phyloP scores from a whole-genome alignment of 331 rosid species.

The Telfairia occidentalis region DNA sequence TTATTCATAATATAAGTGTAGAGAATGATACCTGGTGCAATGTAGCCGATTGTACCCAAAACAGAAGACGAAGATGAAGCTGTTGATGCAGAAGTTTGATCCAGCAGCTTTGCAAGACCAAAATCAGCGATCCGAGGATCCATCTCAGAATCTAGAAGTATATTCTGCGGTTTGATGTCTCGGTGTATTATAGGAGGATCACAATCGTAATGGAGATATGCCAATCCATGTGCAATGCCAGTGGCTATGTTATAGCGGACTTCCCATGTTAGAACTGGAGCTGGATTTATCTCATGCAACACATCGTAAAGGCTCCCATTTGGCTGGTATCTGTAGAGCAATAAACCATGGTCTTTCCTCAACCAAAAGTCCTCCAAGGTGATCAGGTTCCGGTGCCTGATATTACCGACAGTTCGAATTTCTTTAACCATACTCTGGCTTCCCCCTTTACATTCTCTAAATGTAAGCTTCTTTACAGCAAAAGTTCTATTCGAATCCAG shows the following conservation, averaged over 20 bases:
- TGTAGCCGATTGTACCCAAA: constrained; percentile 67
- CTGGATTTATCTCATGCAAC: constrained; percentile 42
- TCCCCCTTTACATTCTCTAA: constrained; percentile 28
- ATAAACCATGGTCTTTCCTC: constrained; percentile 40
- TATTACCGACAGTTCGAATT: constrained; percentile 40
- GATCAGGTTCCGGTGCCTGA: constrained; percentile 70
- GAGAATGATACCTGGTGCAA: constrained; percentile 56
- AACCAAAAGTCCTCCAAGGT: constrained; percentile 53
- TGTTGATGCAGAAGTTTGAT: constrained; percentile 30
- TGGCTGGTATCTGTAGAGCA: constrained; percentile 53
- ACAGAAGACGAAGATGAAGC: constrained; percentile 26
- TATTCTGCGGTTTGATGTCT: constrained; percentile 76
- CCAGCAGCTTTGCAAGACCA: constrained; percentile 65
- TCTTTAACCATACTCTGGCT: constrained; percentile 51
- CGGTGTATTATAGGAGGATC: constrained; percentile 69
- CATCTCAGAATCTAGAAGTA: constrained; percentile 72
- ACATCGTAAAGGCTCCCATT: constrained; percentile 85
- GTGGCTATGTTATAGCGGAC: constrained; percentile 51
- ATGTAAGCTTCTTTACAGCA: constrained; percentile 65
- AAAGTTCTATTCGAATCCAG: constrained; percentile 27
- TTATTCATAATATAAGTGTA: neutral
- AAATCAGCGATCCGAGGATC: constrained; percentile 70
- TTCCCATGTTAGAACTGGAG: constrained; percentile 39
- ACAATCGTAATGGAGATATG: constrained; percentile 73
- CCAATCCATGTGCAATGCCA: constrained; percentile 69